phyloP scores from a whole-genome alignment of 805 yeast species.

The Sugiyamaella qingdaonensis region DNA sequence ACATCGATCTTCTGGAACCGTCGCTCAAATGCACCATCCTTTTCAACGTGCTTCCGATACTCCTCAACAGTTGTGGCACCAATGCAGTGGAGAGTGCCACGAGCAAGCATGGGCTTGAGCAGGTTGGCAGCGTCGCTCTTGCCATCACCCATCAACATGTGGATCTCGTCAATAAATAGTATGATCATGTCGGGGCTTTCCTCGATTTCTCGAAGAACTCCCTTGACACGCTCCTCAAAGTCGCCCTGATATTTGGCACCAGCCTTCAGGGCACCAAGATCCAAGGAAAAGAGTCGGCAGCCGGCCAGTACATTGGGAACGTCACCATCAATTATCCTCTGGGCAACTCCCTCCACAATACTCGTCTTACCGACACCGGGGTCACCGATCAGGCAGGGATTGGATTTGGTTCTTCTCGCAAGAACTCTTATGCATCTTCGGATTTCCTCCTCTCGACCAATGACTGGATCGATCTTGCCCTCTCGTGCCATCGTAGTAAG shows the following conservation, averaged over 20 bases:
- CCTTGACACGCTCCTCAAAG: conserved; percentile 96
- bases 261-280: conserved; percentile 93
- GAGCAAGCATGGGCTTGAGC: conserved; percentile 89
- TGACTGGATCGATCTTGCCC: conserved; percentile 96
- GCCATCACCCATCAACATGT: conserved; percentile 99
- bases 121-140: conserved; percentile 95
- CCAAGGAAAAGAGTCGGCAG: conserved; percentile 80
- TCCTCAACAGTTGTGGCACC: conserved; percentile 97
- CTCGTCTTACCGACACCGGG: conserved; percentile 99
- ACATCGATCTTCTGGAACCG: conserved; percentile 97
- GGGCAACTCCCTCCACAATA: conserved; percentile 98
- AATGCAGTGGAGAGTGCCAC: conserved; percentile 88
- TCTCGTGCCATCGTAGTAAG: conserved; percentile 89
- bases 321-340: conserved; percentile 91
- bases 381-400: conserved; percentile 95
- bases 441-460: conserved; percentile 98
- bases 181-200: conserved; percentile 75
- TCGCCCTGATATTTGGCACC: conserved; percentile 99
- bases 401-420: conserved; percentile 96
- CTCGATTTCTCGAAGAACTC: conserved; percentile 91
- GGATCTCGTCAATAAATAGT: conserved; percentile 94
- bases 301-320: conserved; percentile 84
- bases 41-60: conserved; percentile 86
- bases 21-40: conserved; percentile 98
- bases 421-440: conserved; percentile 90